A percentile compares a stretch with the other conserved stretches of the same genome.
These are phyloP conservation scores for Westerdykella sp. DNA, from an alignment of 2,329 filamentous ascomycete genomes.

Conservation along the genomic window DNA sequence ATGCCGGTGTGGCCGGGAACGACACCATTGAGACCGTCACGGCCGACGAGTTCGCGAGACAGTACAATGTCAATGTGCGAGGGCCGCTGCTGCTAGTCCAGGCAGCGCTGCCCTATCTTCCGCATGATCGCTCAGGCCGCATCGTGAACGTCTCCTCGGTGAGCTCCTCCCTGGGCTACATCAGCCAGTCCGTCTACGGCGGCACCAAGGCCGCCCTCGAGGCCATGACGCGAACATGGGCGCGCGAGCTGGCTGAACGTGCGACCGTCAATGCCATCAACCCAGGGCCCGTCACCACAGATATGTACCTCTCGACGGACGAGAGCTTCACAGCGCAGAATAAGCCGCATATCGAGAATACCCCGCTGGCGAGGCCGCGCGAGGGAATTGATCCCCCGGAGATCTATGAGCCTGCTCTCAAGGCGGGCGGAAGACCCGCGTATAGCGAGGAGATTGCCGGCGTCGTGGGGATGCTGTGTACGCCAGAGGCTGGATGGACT, in stretches of 20 bases:
- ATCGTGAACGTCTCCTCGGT: slow-evolving; percentile 59
- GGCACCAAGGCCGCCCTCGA: slow-evolving; percentile 63
- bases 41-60: slow-evolving; percentile 59
- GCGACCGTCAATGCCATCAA: slow-evolving; percentile 62
- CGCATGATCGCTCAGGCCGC: slow-evolving; percentile 58
- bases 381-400: slow-evolving; percentile 56
- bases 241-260: slow-evolving; percentile 55
- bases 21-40: slow-evolving; percentile 58
- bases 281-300: slow-evolving; percentile 56
- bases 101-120: slow-evolving; percentile 64
- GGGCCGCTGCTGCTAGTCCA: slow-evolving; percentile 74
- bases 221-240: slow-evolving; percentile 64
- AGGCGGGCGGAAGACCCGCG: slow-evolving; percentile 50
- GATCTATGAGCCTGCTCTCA: slow-evolving; percentile 40
- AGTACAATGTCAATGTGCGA: slow-evolving; percentile 75
- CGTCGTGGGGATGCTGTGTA: slow-evolving; percentile 69
- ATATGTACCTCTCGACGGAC: slow-evolving; percentile 57
- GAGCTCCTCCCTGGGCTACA: slow-evolving; percentile 52
- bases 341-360: slow-evolving; percentile 55
- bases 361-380: slow-evolving; percentile 59
- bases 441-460: slow-evolving; percentile 68
- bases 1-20: slow-evolving; percentile 66
- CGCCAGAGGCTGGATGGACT: slow-evolving; percentile 65
- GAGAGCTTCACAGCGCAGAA: slow-evolving; percentile 54
- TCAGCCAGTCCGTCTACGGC: slow-evolving; percentile 56